A percentile compares a stretch with the other conserved stretches of the same genome.
phyloP scores from a whole-genome alignment of 495 filamentous ascomycete genomes.

The Neurospora sp. region DNA sequence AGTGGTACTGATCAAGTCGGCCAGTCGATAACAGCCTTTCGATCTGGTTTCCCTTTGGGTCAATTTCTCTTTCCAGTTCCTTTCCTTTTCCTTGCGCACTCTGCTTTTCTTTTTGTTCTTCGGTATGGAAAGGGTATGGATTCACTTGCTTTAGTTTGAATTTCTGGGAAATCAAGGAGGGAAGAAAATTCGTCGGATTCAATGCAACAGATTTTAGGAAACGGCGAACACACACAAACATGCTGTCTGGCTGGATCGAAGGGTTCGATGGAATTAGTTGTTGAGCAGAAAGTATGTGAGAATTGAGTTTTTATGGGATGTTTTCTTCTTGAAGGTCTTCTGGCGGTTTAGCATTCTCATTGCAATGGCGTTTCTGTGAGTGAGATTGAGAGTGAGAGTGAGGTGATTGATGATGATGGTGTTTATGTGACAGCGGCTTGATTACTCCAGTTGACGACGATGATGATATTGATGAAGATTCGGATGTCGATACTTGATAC shows the following conservation, averaged over 20 bases:
- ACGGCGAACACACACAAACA: not conserved
- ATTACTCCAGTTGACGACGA: not conserved
- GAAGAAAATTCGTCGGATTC: not conserved
- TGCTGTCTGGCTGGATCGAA: not conserved
- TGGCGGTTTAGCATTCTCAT: not conserved
- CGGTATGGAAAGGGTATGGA: not conserved
- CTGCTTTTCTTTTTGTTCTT: too few species aligned
- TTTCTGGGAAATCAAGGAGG: not conserved
- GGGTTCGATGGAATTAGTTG: too few species aligned
- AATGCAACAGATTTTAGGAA: not conserved
- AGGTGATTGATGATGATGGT: not conserved
- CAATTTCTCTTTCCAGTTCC: not conserved
- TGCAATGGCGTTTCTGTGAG: not conserved
- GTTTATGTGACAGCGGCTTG: not conserved
- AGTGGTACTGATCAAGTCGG: not conserved
- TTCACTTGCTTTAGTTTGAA: not conserved
- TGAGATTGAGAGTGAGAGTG: not conserved
- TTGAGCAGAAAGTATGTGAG: not conserved
- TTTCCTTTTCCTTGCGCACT: not conserved
- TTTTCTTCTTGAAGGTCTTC: not conserved
- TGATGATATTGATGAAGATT: not conserved
- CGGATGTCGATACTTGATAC: not conserved
- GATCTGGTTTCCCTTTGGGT: not conserved
- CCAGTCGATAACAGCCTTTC: not conserved
- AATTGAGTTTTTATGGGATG: not conserved